phyloP scores from a whole-genome alignment of 2,329 filamentous ascomycete species.

The Dactylellina drechsleri region DNA sequence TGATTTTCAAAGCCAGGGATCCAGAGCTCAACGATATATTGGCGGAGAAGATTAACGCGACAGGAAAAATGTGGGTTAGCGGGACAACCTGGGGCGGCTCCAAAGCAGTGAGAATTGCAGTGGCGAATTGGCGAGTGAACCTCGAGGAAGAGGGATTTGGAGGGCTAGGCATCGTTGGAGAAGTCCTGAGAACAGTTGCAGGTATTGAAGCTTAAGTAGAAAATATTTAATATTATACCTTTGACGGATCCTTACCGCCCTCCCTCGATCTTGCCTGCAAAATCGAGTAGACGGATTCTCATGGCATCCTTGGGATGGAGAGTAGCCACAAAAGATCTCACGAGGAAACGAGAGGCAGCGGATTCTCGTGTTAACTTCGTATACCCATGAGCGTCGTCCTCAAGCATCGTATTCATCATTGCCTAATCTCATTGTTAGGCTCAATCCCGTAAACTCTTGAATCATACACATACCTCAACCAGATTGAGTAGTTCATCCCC shows the following conservation, averaged over 20 bases:
- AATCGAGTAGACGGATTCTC: constrained; percentile 49
- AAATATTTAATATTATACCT: background rate
- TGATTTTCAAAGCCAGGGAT: constrained; percentile 80
- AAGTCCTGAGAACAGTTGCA: constrained; percentile 69
- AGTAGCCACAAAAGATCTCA: constrained; percentile 48
- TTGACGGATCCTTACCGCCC: constrained; percentile 10
- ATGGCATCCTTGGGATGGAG: constrained; percentile 52
- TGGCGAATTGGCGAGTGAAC: constrained; percentile 85
- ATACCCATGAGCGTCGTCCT: constrained; percentile 43
- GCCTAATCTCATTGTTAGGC: constrained; percentile 1
- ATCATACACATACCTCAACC: constrained; percentile 34
- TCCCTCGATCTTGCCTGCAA: constrained; percentile 44
- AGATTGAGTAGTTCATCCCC: constrained; percentile 36
- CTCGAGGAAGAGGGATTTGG: constrained; percentile 69
- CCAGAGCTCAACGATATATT: constrained; percentile 72
- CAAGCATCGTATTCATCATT: constrained; percentile 46
- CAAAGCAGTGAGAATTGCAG: constrained; percentile 81
- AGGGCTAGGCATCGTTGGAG: constrained; percentile 69
- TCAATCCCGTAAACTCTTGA: background rate
- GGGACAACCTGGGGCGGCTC: constrained; percentile 78
- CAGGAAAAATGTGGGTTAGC: constrained; percentile 80
- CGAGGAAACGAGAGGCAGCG: constrained; percentile 44
- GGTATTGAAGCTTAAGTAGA: constrained; percentile 5
- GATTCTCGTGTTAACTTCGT: constrained; percentile 48
- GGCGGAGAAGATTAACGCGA: constrained; percentile 77